Base-by-base conservation (phyloP, 1,139 yeast genomes). In the Scheffersomyces titani region DNA sequence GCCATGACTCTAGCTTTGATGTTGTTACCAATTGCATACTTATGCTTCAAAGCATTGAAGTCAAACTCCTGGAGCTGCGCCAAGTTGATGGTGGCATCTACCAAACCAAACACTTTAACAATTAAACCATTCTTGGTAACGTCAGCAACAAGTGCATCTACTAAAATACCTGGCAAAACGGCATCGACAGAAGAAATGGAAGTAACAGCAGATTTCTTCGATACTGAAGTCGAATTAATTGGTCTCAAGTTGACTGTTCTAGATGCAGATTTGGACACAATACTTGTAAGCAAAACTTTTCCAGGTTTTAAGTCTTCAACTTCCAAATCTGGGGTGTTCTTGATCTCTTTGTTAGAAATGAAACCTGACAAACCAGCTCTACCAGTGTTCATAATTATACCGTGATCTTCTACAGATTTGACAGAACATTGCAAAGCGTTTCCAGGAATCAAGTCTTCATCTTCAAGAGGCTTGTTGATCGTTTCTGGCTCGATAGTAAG, bases 381-480 rank as follows among this genome's bases (percentile, higher is more conserved):
- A 22, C 98, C 98, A 36, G 90, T 72, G 64, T 88, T 89, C 54
- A 93, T 74, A 57, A 91, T 84, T 18, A 87, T 82, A 73, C 99
- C 99, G 69, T 91, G 97, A 68, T 94, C 99, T 78, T 94, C 98
- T 22, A 91, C 75, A 54, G 96, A 89, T 58, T 80, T 81, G 19
- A 94, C 86, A 1, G 92, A 80, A 36, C 88, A 92, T 74, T 94
- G 99, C 2, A 94, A 68, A 6, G 88, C 70, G 63, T 84, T 80
- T 47, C 92, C 92, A 19, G 80, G 70, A 3, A 77, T 72, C 58
- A 90, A 73, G 68, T 91, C 97, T 53, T 88, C 94, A 6, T 75
- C 79, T 53, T 81, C 87, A 55, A 92, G 73, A 19, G 76, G 65
- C 44, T 80, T 78, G 68, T 94, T 96, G 11, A 90, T 91, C 49